A percentile compares a stretch with the other conserved stretches of the same genome.
Conservation (phyloP, 1,284 basidiomycete species). For the Uromyces viciae-fabae region DNA sequence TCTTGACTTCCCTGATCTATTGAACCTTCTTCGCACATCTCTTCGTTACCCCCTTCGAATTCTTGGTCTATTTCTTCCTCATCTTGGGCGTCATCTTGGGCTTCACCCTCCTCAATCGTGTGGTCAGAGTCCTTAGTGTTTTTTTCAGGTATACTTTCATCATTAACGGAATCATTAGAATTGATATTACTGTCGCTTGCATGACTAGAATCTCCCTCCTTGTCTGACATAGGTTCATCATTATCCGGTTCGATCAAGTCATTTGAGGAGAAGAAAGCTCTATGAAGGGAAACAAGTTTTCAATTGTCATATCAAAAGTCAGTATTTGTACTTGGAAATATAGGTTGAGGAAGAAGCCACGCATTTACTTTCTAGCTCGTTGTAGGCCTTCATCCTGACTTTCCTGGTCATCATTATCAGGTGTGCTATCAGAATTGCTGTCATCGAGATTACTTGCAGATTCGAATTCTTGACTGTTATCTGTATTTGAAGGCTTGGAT, state of each 20-base stretch:
- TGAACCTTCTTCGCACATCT: slow-evolving; percentile 45
- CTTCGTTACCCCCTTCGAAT: slow-evolving; percentile 46
- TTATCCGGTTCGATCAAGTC: slow-evolving; percentile 50
- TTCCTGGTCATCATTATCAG: slow-evolving; percentile 47
- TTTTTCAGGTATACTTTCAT: background rate
- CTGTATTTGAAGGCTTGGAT: slow-evolving; percentile 28
- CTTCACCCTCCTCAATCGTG: slow-evolving; percentile 44
- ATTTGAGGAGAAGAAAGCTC: slow-evolving; percentile 47
- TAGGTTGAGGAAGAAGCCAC: background rate
- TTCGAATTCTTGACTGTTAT: slow-evolving; percentile 40
- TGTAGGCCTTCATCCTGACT: slow-evolving; percentile 43
- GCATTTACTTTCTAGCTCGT: slow-evolving; percentile 34
- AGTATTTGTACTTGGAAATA: background rate
- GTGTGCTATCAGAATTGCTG: slow-evolving; percentile 36
- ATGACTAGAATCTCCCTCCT: slow-evolving; percentile 46
- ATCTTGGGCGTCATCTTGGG: slow-evolving; percentile 47
- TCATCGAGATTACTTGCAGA: slow-evolving; percentile 17
- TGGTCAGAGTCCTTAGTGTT: background rate
- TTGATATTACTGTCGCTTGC: slow-evolving; percentile 40
- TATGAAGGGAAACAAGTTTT: background rate
- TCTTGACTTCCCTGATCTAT: slow-evolving; percentile 47
- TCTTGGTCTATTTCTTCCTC: slow-evolving; percentile 47
- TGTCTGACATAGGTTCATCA: slow-evolving; percentile 33
- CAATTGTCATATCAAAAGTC: no score
- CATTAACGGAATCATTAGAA: no score